Conservation (phyloP, 768 basidiomycete species). For the Xerocomellus amylosporus region DNA sequence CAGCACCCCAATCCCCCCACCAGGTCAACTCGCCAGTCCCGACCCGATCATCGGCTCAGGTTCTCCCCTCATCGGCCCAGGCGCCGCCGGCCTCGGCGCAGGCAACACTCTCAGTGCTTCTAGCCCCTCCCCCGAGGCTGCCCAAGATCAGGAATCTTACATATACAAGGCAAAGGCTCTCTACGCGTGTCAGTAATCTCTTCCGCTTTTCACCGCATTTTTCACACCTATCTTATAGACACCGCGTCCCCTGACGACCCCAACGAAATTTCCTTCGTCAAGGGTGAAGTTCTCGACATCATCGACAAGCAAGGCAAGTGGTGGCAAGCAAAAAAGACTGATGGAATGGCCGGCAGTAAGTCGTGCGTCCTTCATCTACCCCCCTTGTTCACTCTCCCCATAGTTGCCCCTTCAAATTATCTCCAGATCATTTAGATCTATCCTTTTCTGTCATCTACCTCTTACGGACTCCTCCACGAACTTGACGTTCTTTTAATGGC, state of each 20-base stretch:
- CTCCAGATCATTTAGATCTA: constrained; percentile 63
- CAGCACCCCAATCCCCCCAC: constrained; percentile 39
- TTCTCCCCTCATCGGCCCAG: constrained; percentile 69
- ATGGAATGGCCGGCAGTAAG: constrained; percentile 77
- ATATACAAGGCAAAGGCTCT: constrained; percentile 83
- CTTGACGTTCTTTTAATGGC: constrained; percentile 33
- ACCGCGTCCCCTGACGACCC: constrained; percentile 92
- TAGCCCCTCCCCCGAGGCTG: constrained; percentile 27
- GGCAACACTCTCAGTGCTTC: constrained; percentile 34
- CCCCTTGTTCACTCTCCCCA: constrained; percentile 11
- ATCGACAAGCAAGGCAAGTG: constrained; percentile 91
- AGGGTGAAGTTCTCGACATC: constrained; percentile 91
- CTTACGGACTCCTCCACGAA: constrained; percentile 31
- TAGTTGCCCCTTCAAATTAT: constrained; percentile 86
- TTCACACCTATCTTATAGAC: constrained; percentile 51
- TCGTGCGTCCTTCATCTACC: constrained; percentile 16
- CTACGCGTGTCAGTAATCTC: constrained; percentile 70
- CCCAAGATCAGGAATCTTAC: constrained; percentile 44
- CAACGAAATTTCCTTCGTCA: constrained; percentile 90
- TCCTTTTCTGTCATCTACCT: constrained; percentile 6
- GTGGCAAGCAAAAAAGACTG: constrained; percentile 85
- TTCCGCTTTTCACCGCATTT: constrained; percentile 12
- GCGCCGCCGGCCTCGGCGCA: constrained; percentile 61
- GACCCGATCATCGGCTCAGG: constrained; percentile 45
- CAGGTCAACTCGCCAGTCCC: constrained; percentile 40